Evolutionary conservation across 2,329 filamentous ascomycete species (phyloP).

Genomic region (Aspergillus tubingensis): DNA sequence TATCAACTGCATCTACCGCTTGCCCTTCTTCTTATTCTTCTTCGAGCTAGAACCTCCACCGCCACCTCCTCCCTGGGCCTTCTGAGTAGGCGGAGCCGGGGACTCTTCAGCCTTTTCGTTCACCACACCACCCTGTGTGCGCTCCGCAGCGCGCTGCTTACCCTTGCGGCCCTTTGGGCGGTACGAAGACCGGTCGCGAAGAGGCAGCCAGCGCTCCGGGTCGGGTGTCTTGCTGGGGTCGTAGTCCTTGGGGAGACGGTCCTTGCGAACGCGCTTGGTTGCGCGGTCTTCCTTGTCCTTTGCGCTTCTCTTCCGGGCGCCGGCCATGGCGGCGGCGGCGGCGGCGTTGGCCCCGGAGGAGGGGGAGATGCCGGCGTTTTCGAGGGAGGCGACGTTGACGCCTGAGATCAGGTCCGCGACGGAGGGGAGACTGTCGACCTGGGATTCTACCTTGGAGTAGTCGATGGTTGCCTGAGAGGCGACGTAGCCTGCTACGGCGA

Average conservation of each 20-base stretch:
- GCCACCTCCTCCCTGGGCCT: conserved; percentile 35
- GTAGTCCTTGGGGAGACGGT: conserved; percentile 51
- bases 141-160: conserved; percentile 74
- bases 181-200: conserved; percentile 86
- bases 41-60: conserved; percentile 44
- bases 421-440: conserved; percentile 42
- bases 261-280: conserved; percentile 49
- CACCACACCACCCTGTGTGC: conserved; percentile 83
- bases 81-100: conserved; percentile 29
- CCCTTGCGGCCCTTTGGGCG: conserved; percentile 89
- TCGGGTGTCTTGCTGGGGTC: conserved; percentile 79
- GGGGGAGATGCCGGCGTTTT: conserved; percentile 47
- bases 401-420: conserved; percentile 45
- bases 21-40: conserved; percentile 55
- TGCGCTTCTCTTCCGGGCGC: conserved; percentile 44
- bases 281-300: conserved; percentile 33
- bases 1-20: conserved; percentile 37
- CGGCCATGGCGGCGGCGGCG: conserved; percentile 35
- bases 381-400: conserved; percentile 48
- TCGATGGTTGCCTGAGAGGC: conserved; percentile 69
- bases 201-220: conserved; percentile 88
- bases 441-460: conserved; percentile 38
- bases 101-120: conserved; percentile 68
- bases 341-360: conserved; percentile 33
- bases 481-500: conserved; percentile 79